phyloP scores from a whole-genome alignment of 2,329 filamentous ascomycete species.

The Ophioceras dolichostomum region DNA sequence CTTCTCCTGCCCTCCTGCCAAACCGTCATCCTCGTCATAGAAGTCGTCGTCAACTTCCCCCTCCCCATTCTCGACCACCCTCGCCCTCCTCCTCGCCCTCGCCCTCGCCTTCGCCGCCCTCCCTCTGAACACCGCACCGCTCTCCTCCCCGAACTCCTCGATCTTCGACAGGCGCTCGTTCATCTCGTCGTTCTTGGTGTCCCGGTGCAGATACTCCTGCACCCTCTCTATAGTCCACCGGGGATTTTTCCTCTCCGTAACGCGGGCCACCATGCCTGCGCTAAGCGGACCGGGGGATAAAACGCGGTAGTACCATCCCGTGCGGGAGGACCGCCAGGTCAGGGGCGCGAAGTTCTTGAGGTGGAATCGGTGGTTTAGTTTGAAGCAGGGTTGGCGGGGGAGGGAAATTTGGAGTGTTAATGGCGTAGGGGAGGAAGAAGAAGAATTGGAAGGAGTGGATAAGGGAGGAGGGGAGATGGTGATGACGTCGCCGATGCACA shows the following conservation, averaged over 20 bases:
- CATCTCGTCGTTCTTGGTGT: constrained; percentile 35
- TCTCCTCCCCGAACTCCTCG: constrained; percentile 35
- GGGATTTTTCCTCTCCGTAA: constrained; percentile 43
- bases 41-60: too few species aligned
- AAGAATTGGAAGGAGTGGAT: too few species aligned
- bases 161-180: constrained; percentile 39
- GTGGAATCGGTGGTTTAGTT: constrained; percentile 55
- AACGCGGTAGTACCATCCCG: constrained; percentile 56
- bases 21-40: too few species aligned
- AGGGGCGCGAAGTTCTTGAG: constrained; percentile 48
- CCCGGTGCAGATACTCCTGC: constrained; percentile 49
- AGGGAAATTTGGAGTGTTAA: constrained; percentile 43
- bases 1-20: too few species aligned
- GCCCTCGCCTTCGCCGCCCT: constrained; percentile 33
- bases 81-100: constrained; percentile 12
- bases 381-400: constrained; percentile 54
- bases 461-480: constrained; percentile 35
- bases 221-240: constrained; percentile 51
- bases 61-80: constrained; percentile 12
- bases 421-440: constrained; percentile 31
- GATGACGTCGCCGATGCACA: constrained; percentile 53
- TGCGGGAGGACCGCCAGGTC: constrained; percentile 43
- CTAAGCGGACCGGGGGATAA: constrained; percentile 39
- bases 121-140: constrained; percentile 31
- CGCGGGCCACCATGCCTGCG: constrained; percentile 41